Base-by-base conservation (phyloP, 2,329 filamentous ascomycete species). In the Talaromyces marneffei region DNA sequence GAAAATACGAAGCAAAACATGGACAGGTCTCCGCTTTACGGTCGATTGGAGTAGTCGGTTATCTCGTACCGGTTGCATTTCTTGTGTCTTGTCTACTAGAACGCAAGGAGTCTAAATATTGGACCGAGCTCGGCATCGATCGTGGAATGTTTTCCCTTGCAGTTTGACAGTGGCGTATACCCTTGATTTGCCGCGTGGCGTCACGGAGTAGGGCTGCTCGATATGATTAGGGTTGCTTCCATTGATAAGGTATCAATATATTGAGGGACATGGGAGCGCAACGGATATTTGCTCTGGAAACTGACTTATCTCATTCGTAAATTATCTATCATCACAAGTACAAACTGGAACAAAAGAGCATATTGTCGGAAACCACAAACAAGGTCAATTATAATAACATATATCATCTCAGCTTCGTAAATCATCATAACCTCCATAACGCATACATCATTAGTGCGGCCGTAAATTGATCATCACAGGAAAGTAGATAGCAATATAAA, bases 341-440 rank as follows among this genome's bases (percentile, higher is more conserved):
- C 14, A 14, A 23, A 25, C 40, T 3, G 4, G 12, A 14, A 50
- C 10, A 52, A 29, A 18, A 29, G 16, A 50, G 44, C 16, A 29
- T 9, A 35, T 9, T 4, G 12, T 31, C 14, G 25, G 12, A 52
- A 52, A 35, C 8, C 9, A 23, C 20, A 20, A 50, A 33, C 18
- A 52, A 20, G 9, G n/a, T 52, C 48, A 35, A 33, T 52, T 20
- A 14, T 33, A 18, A 52, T 48, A 48, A 18, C 56, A 58, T 48
- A 33, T 20, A 50, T 58, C 23, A 57, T 33, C 14, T 31, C 25
- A 7, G 31, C 23, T 39, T 57, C 56, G 23, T 58, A 48, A 57
- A 46, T 29, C 33, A 58, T 58, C 42, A 29, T 50, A 50, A 58
- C 14, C 31, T 58, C 42, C 54, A 14, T 57, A 57, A 57, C 54